Evolutionary conservation across 768 basidiomycete genomes (phyloP).

Genomic region (Trametes sanguinea): DNA sequence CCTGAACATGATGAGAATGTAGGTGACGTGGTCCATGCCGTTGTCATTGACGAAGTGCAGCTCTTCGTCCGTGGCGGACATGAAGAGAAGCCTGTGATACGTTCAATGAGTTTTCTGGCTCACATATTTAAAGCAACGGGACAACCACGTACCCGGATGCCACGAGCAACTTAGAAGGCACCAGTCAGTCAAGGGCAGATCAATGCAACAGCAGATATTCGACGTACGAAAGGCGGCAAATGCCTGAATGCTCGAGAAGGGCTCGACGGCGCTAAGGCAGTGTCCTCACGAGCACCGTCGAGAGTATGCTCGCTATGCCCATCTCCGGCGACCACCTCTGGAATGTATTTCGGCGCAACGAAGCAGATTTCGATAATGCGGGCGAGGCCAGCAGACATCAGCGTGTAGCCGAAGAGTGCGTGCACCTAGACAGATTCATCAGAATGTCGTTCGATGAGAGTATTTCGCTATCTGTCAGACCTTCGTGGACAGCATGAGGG

Average conservation of each 20-base stretch:
- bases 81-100: constrained; percentile 70
- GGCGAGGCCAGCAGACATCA: constrained; percentile 80
- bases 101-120: too few species aligned
- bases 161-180: constrained; percentile 58
- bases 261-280: constrained; percentile 28
- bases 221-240: constrained; percentile 76
- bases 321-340: constrained; percentile 47
- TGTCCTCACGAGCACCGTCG: constrained; percentile 38
- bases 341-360: constrained; percentile 46
- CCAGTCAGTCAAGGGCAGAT: neutral
- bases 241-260: constrained; percentile 74
- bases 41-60: constrained; percentile 64
- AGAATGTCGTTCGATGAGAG: neutral
- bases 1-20: constrained; percentile 84
- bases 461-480: constrained; percentile 37
- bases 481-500: constrained; percentile 80
- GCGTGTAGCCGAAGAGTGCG: constrained; percentile 77
- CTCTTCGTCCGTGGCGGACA: constrained; percentile 94
- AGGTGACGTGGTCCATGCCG: constrained; percentile 91
- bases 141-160: constrained; percentile 59
- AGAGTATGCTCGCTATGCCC: constrained; percentile 68
- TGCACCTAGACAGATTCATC: constrained; percentile 58
- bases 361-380: constrained; percentile 87
- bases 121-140: too few species aligned
- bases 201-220: neutral